Conservation (phyloP, 2,329 filamentous ascomycete species). For the Iodosphaeria phyllophila region DNA sequence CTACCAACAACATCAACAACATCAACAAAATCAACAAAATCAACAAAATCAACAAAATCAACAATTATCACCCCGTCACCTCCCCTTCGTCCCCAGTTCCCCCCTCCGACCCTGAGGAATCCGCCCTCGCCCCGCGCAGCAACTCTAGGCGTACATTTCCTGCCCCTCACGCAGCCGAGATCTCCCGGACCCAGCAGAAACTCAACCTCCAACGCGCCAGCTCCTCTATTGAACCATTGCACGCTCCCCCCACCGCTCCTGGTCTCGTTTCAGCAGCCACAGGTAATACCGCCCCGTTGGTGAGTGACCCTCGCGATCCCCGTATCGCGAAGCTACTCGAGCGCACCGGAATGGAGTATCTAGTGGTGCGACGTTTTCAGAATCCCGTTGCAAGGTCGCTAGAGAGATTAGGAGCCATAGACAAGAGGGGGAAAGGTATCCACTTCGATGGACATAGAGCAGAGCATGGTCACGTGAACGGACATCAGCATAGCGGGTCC, state of each 20-base stretch:
- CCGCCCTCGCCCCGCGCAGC: constrained; percentile 27
- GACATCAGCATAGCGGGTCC: constrained; percentile 8
- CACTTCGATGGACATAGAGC: too few species aligned
- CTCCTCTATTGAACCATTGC: constrained; percentile 48
- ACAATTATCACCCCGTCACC: too few species aligned
- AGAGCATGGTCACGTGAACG: constrained; percentile 17
- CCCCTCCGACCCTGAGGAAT: constrained; percentile 20
- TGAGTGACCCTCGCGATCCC: constrained; percentile 40
- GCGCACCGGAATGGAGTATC: constrained; percentile 52
- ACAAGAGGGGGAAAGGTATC: constrained; percentile 29
- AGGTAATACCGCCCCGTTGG: too few species aligned
- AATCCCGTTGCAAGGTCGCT: constrained; percentile 51
- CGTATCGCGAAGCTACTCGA: constrained; percentile 47
- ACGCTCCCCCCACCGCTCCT: constrained; percentile 19
- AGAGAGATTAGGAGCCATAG: constrained; percentile 27
- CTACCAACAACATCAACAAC: too few species aligned
- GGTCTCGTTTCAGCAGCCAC: constrained; percentile 22
- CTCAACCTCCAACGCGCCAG: constrained; percentile 56
- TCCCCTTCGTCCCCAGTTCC: too few species aligned
- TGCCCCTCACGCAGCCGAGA: too few species aligned
- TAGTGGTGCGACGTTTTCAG: constrained; percentile 54
- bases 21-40: too few species aligned
- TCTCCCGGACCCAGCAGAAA: constrained; percentile 57
- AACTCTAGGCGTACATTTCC: too few species aligned
- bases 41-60: too few species aligned